Conservation (phyloP, 441 rosid species). For the Populus hybrid region DNA sequence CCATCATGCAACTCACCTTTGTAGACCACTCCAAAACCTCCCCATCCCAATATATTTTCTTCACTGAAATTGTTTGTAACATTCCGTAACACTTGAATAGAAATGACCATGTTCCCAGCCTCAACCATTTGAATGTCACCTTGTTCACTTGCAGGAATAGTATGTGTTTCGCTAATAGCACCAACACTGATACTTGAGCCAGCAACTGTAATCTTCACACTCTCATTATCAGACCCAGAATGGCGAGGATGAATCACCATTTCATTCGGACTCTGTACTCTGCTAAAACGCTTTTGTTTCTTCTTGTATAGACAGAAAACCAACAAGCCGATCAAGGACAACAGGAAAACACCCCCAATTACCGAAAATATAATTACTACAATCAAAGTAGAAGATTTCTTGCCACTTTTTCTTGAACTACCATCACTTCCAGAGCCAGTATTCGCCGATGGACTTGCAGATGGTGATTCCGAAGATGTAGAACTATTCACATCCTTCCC, state of each 20-base stretch:
- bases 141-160: conserved; percentile 25
- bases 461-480: conserved; percentile 36
- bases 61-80: conserved; percentile 74
- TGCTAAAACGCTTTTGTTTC: conserved; percentile 38
- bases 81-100: conserved; percentile 59
- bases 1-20: no score
- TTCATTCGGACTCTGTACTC: conserved; percentile 52
- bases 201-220: conserved; percentile 54
- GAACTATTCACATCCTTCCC: conserved; percentile 49
- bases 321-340: conserved; percentile 49
- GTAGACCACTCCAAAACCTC: no score
- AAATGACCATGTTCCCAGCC: conserved; percentile 64
- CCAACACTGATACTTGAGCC: conserved; percentile 45
- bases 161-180: conserved; percentile 40
- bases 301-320: conserved; percentile 46
- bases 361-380: conserved; percentile 46
- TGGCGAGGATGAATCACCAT: conserved; percentile 57
- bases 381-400: conserved; percentile 34
- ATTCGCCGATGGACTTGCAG: conserved; percentile 33
- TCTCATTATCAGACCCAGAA: conserved; percentile 52
- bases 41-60: no score
- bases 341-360: conserved; percentile 38
- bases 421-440: conserved; percentile 28
- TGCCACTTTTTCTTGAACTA: conserved; percentile 23
- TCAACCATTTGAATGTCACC: conserved; percentile 60